Base-by-base conservation (phyloP, 139 green algal genomes). In the Coccomyxa sp. region DNA sequence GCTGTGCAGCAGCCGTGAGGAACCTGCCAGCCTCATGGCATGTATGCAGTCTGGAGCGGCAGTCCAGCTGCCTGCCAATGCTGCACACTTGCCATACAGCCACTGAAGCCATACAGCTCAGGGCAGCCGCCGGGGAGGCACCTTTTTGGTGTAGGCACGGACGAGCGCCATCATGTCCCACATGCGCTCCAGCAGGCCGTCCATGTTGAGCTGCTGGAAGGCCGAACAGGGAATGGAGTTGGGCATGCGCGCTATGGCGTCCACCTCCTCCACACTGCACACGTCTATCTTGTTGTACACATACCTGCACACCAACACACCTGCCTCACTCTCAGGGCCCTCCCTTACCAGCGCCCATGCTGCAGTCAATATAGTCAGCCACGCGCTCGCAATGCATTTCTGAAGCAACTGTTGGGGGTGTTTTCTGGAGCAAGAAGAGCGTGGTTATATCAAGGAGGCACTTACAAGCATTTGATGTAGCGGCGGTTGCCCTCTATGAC, bases 231-330 rank as follows among this genome's bases (percentile, higher is more conserved):
- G 95, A 7, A 99, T 95, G 68, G 90, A 94, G 87, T 97, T 90
- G 18, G 91, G 84, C 45, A 87, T 88, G 45, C 91, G 78, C 38
- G 83, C 83, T 76, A 87, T 87, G 13, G n/a, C 71, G 57, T 87
- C 83, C 30, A 87, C 79, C 66, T 87, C 83, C 59, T 87, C 83
- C 18, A 87, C 84, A 86, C 77, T 86, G 83, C 91, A 93, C 32
- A 93, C 85, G 63, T 93, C 85, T 27, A 95, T 91, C 88, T 99
- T 99, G 92, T 99, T 99, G 92, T 99, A 99, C 82, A 99, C 97
- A 87, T 99, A 99, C 58, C 99, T 79, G 74, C 74, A 79, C 27
- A 30, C 23, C 74, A 79, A 9, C 25, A 7, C 67, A 31, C 67
- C 67, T 57, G 75, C 75, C 23, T 58, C 25, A 18, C 75, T 9